Base-by-base conservation (phyloP, 768 basidiomycete species). In the Floccularia luteovirens region DNA sequence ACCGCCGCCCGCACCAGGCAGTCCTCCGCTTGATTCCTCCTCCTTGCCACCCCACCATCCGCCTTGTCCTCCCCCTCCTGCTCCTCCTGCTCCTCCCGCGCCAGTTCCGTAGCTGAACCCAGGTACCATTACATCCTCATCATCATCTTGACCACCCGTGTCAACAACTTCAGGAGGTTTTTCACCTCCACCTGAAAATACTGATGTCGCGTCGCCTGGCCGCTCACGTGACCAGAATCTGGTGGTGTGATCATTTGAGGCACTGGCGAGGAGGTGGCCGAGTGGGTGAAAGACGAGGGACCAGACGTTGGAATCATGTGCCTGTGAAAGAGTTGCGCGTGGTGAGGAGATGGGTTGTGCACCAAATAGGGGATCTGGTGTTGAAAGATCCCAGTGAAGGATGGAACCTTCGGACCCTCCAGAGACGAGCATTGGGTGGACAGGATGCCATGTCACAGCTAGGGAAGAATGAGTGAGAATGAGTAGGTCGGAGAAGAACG, bases 291-390 rank as follows among this genome's bases (percentile, higher is more conserved):
- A 99, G 3, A 90, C 79, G 47, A 99, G 76, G 0, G 90, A 80
- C 90, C 93, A 98, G 46, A 99, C 90, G 59, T 93, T 92, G 22
- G 89, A 90, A 66, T 99, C 96, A 70, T 99, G 96, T 6, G 96
- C 96, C 56, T 90, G 86, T n/a, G 86, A 82, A 50, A 99, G 79
- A 11, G 79, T 83, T 4, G 90, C 85, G 38, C 88, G 82, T 0
- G 91, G 88, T 2, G 67, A 59, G 22, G 76, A 61, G 17, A 69
- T 49, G 22, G 69, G 58, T 38, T 67, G 67, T 3, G 64, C 47
- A 24, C 61, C 54, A 45, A 62, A 56, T 13, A 73, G 56, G 30
- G 72, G 64, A 39, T 79, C 74, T n/a, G 75, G 70, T 2, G 84
- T 67, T 36, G 78, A 72, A 46, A 98, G 74, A 52, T 90, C 88